Evolutionary conservation across 2,329 filamentous ascomycete genomes (phyloP), one percentile per base, ranked within the genome.

Genomic region (Colletotrichum gloeosporioides): DNA sequence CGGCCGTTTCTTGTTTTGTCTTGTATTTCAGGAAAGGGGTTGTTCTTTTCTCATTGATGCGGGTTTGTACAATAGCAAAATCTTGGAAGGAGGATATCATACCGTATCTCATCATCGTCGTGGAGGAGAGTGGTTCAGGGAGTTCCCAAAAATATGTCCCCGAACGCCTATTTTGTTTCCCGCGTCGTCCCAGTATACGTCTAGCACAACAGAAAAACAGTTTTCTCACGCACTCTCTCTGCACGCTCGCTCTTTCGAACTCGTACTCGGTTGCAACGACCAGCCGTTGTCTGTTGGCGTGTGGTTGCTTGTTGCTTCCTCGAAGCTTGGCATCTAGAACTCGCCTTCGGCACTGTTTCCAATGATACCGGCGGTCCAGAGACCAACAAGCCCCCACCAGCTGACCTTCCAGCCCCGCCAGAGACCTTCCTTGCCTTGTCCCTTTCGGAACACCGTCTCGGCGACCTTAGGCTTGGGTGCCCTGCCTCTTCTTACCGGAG

Each of bases 391-490:
- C 0, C 94, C 94, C 93, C 94, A 95, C 87, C 94, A 95, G 75
- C 92, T 94, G 49, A 95, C 93, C 82, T 94, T 92, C 93, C 93
- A 95, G 1, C 94, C 94, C 36, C 94, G 87, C 89, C 93, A 94
- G 15, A 95, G 86, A 0, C 94, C 94, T 57, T 92, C 88, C 10
- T 93, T 82, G 6, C 94, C 94, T 82, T 95, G 94, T 0, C 94
- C 94, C 80, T 90, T 91, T 69, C 86, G 86, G 78, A 89, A 88
- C 6, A 89, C 85, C 6, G 85, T 83, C 79, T 89, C 87, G 8
- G 84, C 79, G 3, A 86, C 78, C 73, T 82, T 84, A 39, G 82
- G 79, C 79, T 84, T 81, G 36, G 73, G 10, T 53, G 44, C 73
- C 80, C 84, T 82, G 78, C 78, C 81, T 73, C 83, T 83, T 75